Percentiles rank a stretch among this genome's conserved stretches.
Evolutionary conservation across 164 flowering plant genomes (phyloP).

Genomic region (Berberis thunbergii): DNA sequence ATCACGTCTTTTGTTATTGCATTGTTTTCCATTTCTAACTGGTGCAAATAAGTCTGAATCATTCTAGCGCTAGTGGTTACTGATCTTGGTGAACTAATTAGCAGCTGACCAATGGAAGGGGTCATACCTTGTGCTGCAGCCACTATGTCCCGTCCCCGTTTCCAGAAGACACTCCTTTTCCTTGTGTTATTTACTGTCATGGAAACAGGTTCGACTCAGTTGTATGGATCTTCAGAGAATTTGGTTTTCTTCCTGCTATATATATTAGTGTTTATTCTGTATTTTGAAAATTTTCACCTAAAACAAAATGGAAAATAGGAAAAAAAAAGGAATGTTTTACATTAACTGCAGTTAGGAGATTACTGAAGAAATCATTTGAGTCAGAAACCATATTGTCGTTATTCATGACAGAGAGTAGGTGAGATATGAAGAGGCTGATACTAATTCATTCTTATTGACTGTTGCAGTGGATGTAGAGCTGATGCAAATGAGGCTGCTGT

Average conservation of each 20-base stretch:
- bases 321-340: too few species aligned
- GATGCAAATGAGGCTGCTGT: constrained; percentile 96
- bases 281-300: too few species aligned
- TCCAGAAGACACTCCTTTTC: constrained; percentile 63
- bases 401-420: neutral
- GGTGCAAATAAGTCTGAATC: neutral
- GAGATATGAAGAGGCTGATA: constrained; percentile 4
- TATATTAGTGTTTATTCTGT: too few species aligned
- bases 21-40: neutral
- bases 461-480: constrained; percentile 83
- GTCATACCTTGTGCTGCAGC: constrained; percentile 68
- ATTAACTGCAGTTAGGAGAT: too few species aligned
- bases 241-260: too few species aligned
- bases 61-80: neutral
- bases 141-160: constrained; percentile 72
- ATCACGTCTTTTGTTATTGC: constrained; percentile 9
- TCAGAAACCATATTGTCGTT: too few species aligned
- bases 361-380: too few species aligned
- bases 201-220: constrained; percentile 63
- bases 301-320: too few species aligned
- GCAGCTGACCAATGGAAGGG: constrained; percentile 67
- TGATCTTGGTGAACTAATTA: constrained; percentile 7
- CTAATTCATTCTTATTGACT: constrained; percentile 4
- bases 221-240: neutral
- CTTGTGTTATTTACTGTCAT: constrained; percentile 97